phyloP scores from a whole-genome alignment of 306 rosid genomes.

The Malus domestica region DNA sequence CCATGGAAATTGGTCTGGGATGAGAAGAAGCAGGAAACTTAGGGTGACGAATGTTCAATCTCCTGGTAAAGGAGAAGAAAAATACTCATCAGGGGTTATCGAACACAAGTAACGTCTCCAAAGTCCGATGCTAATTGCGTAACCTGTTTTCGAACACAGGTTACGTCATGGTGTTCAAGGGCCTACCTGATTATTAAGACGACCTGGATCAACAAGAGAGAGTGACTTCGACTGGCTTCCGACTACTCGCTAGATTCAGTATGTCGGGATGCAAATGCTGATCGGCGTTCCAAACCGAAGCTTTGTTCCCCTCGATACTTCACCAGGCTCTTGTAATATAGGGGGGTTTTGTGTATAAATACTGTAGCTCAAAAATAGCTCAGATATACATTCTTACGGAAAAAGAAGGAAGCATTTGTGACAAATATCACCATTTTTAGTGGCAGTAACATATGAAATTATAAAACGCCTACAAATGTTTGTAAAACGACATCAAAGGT shows the following conservation, averaged over 20 bases:
- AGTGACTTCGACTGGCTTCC: not conserved
- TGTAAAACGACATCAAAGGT: not conserved
- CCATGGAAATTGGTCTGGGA: slow-evolving; percentile 75
- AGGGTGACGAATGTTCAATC: slow-evolving; percentile 13
- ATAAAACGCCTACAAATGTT: not conserved
- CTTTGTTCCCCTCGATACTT: not conserved
- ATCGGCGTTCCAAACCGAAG: not conserved
- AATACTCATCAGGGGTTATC: not conserved
- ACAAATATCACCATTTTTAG: not conserved
- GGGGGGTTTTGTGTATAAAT: not conserved
- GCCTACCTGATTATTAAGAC: not conserved
- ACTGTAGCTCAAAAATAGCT: not conserved
- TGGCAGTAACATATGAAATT: not conserved
- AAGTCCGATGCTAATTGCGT: not conserved
- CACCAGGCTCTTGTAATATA: slow-evolving; percentile 11
- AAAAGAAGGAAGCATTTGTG: not conserved
- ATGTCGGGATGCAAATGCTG: not conserved
- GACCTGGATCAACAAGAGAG: not conserved
- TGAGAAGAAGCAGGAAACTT: slow-evolving; percentile 34
- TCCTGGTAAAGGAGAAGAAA: not conserved
- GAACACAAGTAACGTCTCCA: slow-evolving; percentile 6
- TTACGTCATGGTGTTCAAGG: not conserved
- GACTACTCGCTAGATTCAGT: not conserved
- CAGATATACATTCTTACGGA: not conserved
- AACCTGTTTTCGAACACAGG: not conserved